These are phyloP conservation scores for Samsoniella hepiali DNA, from an alignment of 2,329 filamentous ascomycete genomes.

Conservation along the genomic window DNA sequence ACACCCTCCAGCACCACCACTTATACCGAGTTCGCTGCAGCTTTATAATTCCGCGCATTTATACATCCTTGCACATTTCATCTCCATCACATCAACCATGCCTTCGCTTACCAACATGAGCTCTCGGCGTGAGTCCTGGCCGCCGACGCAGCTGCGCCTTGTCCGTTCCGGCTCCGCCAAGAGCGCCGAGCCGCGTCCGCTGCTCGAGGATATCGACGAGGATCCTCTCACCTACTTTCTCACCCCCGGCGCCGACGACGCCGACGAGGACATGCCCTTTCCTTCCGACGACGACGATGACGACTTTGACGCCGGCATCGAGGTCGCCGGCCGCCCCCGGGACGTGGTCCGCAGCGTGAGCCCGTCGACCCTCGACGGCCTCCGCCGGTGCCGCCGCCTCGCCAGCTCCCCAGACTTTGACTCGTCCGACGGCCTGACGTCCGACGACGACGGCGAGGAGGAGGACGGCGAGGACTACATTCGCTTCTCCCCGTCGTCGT, in stretches of 20 bases:
- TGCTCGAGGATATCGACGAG: conserved; percentile 49
- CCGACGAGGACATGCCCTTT: conserved; percentile 34
- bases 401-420: conserved; percentile 36
- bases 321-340: conserved; percentile 44
- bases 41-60: not conserved
- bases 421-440: conserved; percentile 40
- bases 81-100: conserved; percentile 29
- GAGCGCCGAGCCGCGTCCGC: conserved; percentile 36
- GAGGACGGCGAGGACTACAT: conserved; percentile 51
- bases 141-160: conserved; percentile 49
- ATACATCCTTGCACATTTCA: not conserved
- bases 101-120: conserved; percentile 31
- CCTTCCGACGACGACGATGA: conserved; percentile 38
- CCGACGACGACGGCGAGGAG: conserved; percentile 47
- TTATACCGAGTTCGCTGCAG: not conserved
- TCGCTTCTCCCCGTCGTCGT: conserved; percentile 45
- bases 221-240: conserved; percentile 57
- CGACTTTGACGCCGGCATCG: conserved; percentile 58
- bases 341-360: conserved; percentile 53
- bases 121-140: conserved; percentile 48
- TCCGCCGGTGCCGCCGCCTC: conserved; percentile 35
- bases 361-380: conserved; percentile 53
- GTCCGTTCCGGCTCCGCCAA: conserved; percentile 39
- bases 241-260: conserved; percentile 44
- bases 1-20: not conserved